These are phyloP conservation scores for Phaeosphaeria sp. DNA, from an alignment of 2,329 filamentous ascomycete genomes.

Conservation along the genomic window DNA sequence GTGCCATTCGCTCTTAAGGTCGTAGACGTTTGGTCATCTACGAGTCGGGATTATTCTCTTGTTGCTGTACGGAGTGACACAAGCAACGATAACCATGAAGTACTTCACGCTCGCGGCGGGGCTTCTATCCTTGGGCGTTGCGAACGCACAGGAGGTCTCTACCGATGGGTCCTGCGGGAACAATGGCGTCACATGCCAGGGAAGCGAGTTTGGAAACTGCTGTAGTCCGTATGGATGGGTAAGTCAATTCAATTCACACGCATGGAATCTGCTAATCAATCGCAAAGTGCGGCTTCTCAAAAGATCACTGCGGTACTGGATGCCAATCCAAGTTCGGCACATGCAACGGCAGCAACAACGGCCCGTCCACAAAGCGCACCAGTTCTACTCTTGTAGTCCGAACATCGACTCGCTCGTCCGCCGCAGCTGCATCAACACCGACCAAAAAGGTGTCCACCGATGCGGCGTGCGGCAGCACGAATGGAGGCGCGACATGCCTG, in stretches of 20 bases:
- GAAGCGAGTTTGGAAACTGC: conserved; percentile 53
- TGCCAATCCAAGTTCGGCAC: conserved; percentile 43
- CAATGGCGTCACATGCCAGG: conserved; percentile 50
- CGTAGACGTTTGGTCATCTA: not conserved
- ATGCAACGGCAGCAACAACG: conserved; percentile 25
- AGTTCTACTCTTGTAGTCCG: conserved; percentile 5
- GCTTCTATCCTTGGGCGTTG: conserved; percentile 25
- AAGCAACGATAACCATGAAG: conserved; percentile 16
- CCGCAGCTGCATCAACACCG: conserved; percentile 25
- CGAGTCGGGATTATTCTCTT: not conserved
- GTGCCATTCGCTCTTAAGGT: not conserved
- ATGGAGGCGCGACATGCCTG: conserved; percentile 40
- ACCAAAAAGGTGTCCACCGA: conserved; percentile 46
- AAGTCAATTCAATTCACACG: conserved; percentile 9
- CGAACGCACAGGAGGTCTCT: conserved; percentile 42
- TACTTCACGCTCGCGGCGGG: conserved; percentile 24
- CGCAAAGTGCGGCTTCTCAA: conserved; percentile 42
- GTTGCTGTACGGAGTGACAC: not conserved
- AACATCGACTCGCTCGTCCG: conserved; percentile 18
- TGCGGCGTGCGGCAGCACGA: conserved; percentile 51
- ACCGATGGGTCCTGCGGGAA: conserved; percentile 53
- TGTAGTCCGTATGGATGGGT: conserved; percentile 52
- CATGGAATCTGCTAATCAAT: not conserved
- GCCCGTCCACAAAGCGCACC: conserved; percentile 41
- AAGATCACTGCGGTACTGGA: conserved; percentile 37